phyloP scores from a whole-genome alignment of 371 early-diverging fungal genomes.

The Rhizomucor miehei region DNA sequence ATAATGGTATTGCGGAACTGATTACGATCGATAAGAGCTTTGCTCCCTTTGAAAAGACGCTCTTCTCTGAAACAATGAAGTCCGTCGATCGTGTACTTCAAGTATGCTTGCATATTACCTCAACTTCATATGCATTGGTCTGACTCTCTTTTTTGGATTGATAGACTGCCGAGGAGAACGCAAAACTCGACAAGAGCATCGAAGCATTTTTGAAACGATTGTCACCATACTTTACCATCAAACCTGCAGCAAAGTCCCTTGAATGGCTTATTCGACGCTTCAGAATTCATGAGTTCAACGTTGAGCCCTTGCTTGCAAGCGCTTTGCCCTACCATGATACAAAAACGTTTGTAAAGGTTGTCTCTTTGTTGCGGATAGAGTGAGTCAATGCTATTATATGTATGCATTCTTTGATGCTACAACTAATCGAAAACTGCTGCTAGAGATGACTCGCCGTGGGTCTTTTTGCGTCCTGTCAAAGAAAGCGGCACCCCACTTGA shows the following conservation, averaged over 20 bases:
- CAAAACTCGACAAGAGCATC: conserved; percentile 75
- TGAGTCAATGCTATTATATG: conserved; percentile 28
- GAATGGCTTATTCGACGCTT: conserved; percentile 95
- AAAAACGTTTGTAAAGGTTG: conserved; percentile 79
- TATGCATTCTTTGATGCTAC: background rate
- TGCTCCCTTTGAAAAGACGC: conserved; percentile 63
- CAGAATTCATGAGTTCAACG: conserved; percentile 84
- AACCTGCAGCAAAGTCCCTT: conserved; percentile 80
- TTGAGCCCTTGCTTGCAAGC: conserved; percentile 72
- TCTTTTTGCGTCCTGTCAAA: conserved; percentile 61
- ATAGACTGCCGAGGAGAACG: conserved; percentile 81
- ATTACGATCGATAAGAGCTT: conserved; percentile 66
- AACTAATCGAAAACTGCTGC: conserved; percentile 3
- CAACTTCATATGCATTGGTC: background rate
- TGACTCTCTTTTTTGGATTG: background rate
- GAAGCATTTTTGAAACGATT: conserved; percentile 68
- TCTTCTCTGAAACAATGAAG: conserved; percentile 84
- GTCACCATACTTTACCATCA: conserved; percentile 81
- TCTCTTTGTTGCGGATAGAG: conserved; percentile 65
- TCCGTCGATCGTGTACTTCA: conserved; percentile 74
- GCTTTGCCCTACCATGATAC: conserved; percentile 94
- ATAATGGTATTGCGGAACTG: conserved; percentile 80
- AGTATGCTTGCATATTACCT: conserved; percentile 9
- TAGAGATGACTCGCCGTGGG: conserved; percentile 66
- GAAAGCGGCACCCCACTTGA: conserved; percentile 59